phyloP scores from a whole-genome alignment of 768 basidiomycete genomes.

The Cystofilobasidium macerans region DNA sequence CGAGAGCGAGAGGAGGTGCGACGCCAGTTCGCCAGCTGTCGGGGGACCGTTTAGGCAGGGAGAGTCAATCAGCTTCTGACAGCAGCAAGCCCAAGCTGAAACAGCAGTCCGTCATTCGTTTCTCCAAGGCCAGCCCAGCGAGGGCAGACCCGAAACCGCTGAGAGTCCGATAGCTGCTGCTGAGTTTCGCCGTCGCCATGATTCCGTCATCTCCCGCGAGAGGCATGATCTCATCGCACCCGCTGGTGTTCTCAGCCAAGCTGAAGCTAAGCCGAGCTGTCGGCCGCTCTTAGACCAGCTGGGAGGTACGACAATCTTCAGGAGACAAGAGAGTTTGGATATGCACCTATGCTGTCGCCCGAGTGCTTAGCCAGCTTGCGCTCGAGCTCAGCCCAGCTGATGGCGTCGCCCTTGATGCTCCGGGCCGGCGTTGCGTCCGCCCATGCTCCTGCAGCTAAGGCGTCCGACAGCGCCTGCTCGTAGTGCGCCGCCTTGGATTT shows the following conservation, averaged over 20 bases:
- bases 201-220: too few species aligned
- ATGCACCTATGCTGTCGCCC: slow-evolving; percentile 45
- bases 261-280: neutral
- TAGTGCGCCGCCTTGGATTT: slow-evolving; percentile 62
- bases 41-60: neutral
- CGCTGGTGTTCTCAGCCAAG: too few species aligned
- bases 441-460: slow-evolving; percentile 68
- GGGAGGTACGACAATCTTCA: neutral
- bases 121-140: too few species aligned
- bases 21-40: slow-evolving; percentile 16
- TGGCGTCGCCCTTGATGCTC: slow-evolving; percentile 44
- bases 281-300: neutral
- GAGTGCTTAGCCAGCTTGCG: slow-evolving; percentile 83
- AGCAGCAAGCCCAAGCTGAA: too few species aligned
- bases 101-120: neutral
- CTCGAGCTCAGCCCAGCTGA: slow-evolving; percentile 68
- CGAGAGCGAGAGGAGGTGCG: slow-evolving; percentile 17
- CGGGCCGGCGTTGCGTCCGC: slow-evolving; percentile 52
- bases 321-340: neutral
- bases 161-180: too few species aligned
- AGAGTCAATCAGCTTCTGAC: neutral
- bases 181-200: too few species aligned
- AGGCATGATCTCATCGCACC: too few species aligned
- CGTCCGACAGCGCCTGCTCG: slow-evolving; percentile 60
- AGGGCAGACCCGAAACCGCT: too few species aligned